Evolutionary conservation across 306 rosid species (phyloP).

Genomic region (Pterocarpus santalinus): DNA sequence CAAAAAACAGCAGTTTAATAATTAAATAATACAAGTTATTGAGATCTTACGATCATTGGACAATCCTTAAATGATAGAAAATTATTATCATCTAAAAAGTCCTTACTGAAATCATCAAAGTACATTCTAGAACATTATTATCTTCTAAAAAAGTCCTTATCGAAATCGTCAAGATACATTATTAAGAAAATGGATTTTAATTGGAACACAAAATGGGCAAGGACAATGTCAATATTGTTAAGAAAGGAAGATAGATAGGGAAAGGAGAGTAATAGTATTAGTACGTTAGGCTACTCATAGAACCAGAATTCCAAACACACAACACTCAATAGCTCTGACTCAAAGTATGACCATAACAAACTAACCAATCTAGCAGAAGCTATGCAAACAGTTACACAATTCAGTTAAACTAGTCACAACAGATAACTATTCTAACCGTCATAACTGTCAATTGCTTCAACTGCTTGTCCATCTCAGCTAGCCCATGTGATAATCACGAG

Average conservation of each 20-base stretch:
- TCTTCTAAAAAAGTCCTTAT: background rate
- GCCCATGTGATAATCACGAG: background rate
- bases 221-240: too few relatives aligned
- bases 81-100: background rate
- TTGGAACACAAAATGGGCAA: too few relatives aligned
- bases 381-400: background rate
- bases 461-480: background rate
- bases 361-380: background rate
- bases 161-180: background rate
- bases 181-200: too few relatives aligned
- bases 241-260: too few relatives aligned
- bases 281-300: background rate
- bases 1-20: slow-evolving; percentile 31
- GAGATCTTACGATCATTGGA: slow-evolving; percentile 24
- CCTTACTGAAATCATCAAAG: background rate
- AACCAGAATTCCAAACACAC: background rate
- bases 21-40: slow-evolving; percentile 23
- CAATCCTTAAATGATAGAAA: slow-evolving; percentile 19
- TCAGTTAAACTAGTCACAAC: background rate
- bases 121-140: background rate
- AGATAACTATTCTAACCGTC: background rate
- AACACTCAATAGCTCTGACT: background rate
- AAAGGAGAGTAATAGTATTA: too few relatives aligned
- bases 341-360: background rate
- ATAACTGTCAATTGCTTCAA: background rate